These are phyloP conservation scores for Pterulicium gracile DNA, from an alignment of 1,284 basidiomycete species.

Conservation along the genomic window DNA sequence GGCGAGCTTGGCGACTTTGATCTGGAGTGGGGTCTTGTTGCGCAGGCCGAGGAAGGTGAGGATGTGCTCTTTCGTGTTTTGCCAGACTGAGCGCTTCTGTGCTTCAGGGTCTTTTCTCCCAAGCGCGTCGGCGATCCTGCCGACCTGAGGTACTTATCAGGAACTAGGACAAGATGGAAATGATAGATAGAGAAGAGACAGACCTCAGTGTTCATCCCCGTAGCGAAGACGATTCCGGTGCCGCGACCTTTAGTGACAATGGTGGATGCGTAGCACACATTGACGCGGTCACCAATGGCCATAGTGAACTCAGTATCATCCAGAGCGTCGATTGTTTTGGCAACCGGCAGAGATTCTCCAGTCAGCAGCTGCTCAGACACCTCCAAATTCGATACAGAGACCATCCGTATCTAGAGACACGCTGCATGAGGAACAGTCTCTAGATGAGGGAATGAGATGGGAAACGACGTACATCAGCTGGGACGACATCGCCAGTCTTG, in stretches of 20 bases:
- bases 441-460: neutral
- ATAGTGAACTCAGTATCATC: constrained; percentile 18
- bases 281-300: constrained; percentile 46
- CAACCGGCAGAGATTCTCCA: constrained; percentile 42
- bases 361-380: constrained; percentile 64
- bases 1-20: constrained; percentile 4
- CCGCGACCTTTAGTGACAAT: constrained; percentile 59
- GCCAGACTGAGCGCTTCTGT: constrained; percentile 6
- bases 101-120: constrained; percentile 15
- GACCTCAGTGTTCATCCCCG: constrained; percentile 54
- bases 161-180: neutral
- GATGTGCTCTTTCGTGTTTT: constrained; percentile 12
- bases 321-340: constrained; percentile 36
- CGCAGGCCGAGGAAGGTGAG: constrained; percentile 6
- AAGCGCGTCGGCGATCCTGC: constrained; percentile 38
- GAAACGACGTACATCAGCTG: constrained; percentile 38
- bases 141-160: too few relatives aligned
- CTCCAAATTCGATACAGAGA: constrained; percentile 33
- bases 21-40: constrained; percentile 2
- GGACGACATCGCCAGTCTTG: constrained; percentile 48
- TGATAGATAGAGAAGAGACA: neutral
- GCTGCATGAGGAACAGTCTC: neutral
- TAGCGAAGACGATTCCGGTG: constrained; percentile 44
- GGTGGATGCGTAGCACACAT: constrained; percentile 46
- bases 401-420: constrained; percentile 17